Base-by-base conservation (phyloP, 2,329 filamentous ascomycete genomes). In the Neoscytalidium dimidiatum region DNA sequence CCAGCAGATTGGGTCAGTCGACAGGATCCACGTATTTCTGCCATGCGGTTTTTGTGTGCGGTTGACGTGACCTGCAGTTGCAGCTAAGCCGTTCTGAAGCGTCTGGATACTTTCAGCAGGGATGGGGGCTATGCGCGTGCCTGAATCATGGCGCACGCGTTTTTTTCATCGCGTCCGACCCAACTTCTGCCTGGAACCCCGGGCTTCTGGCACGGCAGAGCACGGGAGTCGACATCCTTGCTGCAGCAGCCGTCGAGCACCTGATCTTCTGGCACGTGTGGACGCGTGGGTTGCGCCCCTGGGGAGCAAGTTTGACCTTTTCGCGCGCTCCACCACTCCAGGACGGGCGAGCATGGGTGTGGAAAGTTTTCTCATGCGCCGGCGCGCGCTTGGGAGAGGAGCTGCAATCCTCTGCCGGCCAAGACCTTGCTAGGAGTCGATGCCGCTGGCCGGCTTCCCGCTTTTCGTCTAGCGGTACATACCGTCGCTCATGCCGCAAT, bases 21-120 rank as follows among this genome's bases (percentile, higher is more conserved):
- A 29, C 11, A 28, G 19, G 35, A 26, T 31, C 53, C 53, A 58
- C 35, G 53, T 58, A 29, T 43, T 58, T 9, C 43, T 21, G 31
- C 17, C 49, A 11, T 52, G 28, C 49, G 28, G 49, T 13, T 41
- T 56, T 56, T 56, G 21, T 21, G n/a, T 38, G 11, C 26, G n/a
- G 29, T 56, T 56, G 51, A 38, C 31, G 33, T 41, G 51, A 56
- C 35, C 53, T 26, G 38, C 35, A 41, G 53, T 58, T 58, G 53
- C 35, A 58, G 35, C 53, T 58, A 43, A 58, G 53, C 53, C 53
- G 35, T 58, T 58, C 53, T n/a, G 23, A 58, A 29, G 53, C 35
- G 35, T 28, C 5, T 58, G 11, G 23, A 43, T 11, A 28, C 21
- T 43, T 58, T 43, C n/a, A n/a, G 35, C 53, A 58, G 53, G 53